These are phyloP conservation scores for Astragalus membranaceus DNA, from an alignment of 306 rosid genomes.

Conservation along the genomic window DNA sequence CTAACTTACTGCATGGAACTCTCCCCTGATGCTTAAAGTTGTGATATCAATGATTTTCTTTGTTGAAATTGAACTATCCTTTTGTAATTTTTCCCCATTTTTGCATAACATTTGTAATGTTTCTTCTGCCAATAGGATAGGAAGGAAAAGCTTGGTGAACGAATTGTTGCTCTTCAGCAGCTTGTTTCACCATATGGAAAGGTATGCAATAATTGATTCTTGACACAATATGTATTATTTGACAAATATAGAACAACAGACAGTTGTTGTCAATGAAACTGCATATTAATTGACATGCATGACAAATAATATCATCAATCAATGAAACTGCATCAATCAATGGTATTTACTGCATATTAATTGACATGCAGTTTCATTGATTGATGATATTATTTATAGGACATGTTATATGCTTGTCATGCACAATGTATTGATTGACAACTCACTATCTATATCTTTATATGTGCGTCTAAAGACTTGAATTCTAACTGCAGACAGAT, in stretches of 20 bases:
- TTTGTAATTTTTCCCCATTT: not conserved
- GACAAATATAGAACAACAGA: too few species aligned
- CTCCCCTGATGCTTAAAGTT: not conserved
- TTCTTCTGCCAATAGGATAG: slow-evolving; percentile 55
- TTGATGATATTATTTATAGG: not conserved
- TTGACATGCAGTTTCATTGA: not conserved
- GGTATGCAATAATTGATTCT: slow-evolving; percentile 39
- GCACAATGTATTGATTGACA: too few species aligned
- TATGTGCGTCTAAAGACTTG: not conserved
- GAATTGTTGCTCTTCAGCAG: slow-evolving; percentile 83
- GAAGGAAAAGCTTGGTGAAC: slow-evolving; percentile 84
- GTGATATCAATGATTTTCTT: not conserved
- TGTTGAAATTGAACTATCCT: not conserved
- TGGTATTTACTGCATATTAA: not conserved
- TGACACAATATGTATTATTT: not conserved
- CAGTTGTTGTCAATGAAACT: too few species aligned
- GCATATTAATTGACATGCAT: too few species aligned
- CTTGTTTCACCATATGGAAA: slow-evolving; percentile 97
- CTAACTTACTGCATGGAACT: not conserved
- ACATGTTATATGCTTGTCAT: not conserved
- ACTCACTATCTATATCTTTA: too few species aligned
- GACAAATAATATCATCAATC: too few species aligned
- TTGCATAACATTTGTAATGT: slow-evolving; percentile 11
- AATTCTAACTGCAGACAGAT: slow-evolving; percentile 72
- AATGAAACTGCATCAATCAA: too few species aligned